phyloP scores from a whole-genome alignment of 2,329 filamentous ascomycete genomes.

The Dothidotthia symphoricarpi region DNA sequence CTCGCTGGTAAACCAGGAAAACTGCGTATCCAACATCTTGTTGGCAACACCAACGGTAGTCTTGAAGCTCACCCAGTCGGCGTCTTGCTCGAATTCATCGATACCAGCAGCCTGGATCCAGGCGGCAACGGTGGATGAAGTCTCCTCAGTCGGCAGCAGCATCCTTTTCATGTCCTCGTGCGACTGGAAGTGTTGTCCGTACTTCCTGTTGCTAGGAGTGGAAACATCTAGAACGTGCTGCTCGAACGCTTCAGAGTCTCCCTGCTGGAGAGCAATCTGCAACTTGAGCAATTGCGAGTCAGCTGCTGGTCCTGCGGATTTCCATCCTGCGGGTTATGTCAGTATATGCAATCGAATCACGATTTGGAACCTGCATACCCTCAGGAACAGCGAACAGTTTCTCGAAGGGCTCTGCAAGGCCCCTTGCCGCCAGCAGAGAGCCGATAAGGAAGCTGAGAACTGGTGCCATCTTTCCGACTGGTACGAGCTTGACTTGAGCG shows the following conservation, averaged over 20 bases:
- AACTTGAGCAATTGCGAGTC: slow-evolving; percentile 25
- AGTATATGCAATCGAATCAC: background rate
- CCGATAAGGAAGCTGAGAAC: slow-evolving; percentile 23
- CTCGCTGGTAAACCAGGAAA: slow-evolving; percentile 44
- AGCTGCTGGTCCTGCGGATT: slow-evolving; percentile 15
- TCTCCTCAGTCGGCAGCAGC: slow-evolving; percentile 43
- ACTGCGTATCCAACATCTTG: slow-evolving; percentile 50
- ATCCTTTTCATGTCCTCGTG: slow-evolving; percentile 46
- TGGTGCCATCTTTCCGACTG: slow-evolving; percentile 21
- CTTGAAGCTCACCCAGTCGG: slow-evolving; percentile 37
- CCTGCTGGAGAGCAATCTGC: slow-evolving; percentile 33
- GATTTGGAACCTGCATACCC: slow-evolving; percentile 10
- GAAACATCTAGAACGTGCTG: slow-evolving; percentile 44
- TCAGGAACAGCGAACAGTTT: slow-evolving; percentile 24
- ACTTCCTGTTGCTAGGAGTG: slow-evolving; percentile 48
- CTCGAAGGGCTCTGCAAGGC: slow-evolving; percentile 27
- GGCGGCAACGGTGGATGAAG: slow-evolving; percentile 37
- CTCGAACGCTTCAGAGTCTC: slow-evolving; percentile 39
- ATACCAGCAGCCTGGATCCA: slow-evolving; percentile 49
- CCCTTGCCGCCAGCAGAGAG: slow-evolving; percentile 22
- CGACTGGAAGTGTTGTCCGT: slow-evolving; percentile 51
- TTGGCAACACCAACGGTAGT: slow-evolving; percentile 44
- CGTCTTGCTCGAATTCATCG: slow-evolving; percentile 39
- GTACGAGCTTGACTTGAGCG: slow-evolving; percentile 13
- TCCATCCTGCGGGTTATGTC: slow-evolving; percentile 21